phyloP scores from a whole-genome alignment of 176 grass and related monocot genomes.

The Alloteropsis semialata region DNA sequence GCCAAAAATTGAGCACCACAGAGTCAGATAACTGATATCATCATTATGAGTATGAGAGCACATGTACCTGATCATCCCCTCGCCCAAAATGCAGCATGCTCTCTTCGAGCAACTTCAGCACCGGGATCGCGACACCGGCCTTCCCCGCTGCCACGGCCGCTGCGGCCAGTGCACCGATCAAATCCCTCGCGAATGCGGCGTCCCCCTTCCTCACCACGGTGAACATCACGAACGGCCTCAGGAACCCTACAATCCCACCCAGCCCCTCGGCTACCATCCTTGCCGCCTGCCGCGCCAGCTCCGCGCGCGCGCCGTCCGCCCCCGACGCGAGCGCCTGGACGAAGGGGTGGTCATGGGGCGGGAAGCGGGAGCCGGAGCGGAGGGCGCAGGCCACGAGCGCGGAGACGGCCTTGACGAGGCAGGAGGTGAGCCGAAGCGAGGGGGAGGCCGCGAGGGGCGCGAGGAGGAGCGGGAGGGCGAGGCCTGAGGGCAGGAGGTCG shows the following conservation, averaged over 20 bases:
- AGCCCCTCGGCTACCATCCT: conserved; percentile 45
- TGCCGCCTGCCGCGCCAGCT: conserved; percentile 52
- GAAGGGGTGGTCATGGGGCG: conserved; percentile 57
- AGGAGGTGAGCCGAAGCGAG: conserved; percentile 18
- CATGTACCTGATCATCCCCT: conserved; percentile 36
- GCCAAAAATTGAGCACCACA: neutral
- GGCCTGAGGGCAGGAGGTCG: conserved; percentile 35
- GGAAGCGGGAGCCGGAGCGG: conserved; percentile 35
- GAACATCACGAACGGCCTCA: conserved; percentile 62
- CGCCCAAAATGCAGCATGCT: conserved; percentile 52
- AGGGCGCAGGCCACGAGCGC: conserved; percentile 43
- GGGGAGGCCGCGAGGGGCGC: conserved; percentile 34
- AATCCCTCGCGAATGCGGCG: conserved; percentile 44
- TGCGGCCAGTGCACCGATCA: conserved; percentile 47
- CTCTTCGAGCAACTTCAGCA: conserved; percentile 58
- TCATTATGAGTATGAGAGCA: neutral
- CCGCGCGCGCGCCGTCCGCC: conserved; percentile 28
- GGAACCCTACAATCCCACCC: conserved; percentile 29
- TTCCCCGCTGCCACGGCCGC: conserved; percentile 23
- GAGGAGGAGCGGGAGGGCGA: conserved; percentile 37
- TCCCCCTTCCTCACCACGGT: conserved; percentile 49
- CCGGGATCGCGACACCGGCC: conserved; percentile 11
- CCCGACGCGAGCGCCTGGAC: conserved; percentile 50
- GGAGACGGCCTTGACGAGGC: conserved; percentile 46
- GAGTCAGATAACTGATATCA: neutral